These are phyloP conservation scores for Candida peoriensis DNA, from an alignment of 805 yeast genomes.

Conservation along the genomic window DNA sequence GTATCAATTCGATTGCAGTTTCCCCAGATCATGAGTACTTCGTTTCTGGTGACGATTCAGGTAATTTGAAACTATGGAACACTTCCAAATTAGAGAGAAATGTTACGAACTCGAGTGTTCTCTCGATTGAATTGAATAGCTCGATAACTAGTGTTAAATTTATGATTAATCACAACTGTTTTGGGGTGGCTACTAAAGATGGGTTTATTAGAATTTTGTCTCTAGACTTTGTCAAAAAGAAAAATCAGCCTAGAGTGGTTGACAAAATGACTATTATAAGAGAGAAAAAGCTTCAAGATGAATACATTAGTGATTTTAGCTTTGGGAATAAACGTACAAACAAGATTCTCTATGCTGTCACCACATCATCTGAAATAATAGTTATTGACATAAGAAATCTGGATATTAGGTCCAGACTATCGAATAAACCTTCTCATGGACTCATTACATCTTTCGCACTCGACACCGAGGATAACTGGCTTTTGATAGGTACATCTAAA, in stretches of 20 bases:
- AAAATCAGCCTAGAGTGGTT: conserved; percentile 13
- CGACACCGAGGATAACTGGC: conserved; percentile 53
- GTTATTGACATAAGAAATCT: conserved; percentile 56
- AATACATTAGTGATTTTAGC: conserved; percentile 40
- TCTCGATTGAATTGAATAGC: conserved; percentile 43
- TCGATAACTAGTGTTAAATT: conserved; percentile 46
- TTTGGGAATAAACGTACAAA: conserved; percentile 38
- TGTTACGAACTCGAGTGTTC: conserved; percentile 43
- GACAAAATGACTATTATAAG: conserved; percentile 31
- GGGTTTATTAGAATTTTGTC: conserved; percentile 32
- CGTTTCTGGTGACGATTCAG: conserved; percentile 74
- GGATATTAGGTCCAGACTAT: conserved; percentile 36
- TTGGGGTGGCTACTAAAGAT: conserved; percentile 46
- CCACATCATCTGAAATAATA: conserved; percentile 47
- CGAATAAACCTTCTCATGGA: conserved; percentile 63
- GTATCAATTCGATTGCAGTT: conserved; percentile 52
- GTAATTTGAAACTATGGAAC: conserved; percentile 78
- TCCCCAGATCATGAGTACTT: conserved; percentile 63
- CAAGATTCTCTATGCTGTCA: conserved; percentile 39
- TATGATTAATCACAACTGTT: conserved; percentile 49
- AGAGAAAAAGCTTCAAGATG: conserved; percentile 34
- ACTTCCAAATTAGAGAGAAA: conserved; percentile 57
- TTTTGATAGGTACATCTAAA: conserved; percentile 65
- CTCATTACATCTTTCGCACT: conserved; percentile 54
- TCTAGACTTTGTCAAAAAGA: conserved; percentile 27